A percentile compares a stretch with the other conserved stretches of the same genome.
Evolutionary conservation across 768 basidiomycete species (phyloP).

Genomic region (Trametes meyenii): DNA sequence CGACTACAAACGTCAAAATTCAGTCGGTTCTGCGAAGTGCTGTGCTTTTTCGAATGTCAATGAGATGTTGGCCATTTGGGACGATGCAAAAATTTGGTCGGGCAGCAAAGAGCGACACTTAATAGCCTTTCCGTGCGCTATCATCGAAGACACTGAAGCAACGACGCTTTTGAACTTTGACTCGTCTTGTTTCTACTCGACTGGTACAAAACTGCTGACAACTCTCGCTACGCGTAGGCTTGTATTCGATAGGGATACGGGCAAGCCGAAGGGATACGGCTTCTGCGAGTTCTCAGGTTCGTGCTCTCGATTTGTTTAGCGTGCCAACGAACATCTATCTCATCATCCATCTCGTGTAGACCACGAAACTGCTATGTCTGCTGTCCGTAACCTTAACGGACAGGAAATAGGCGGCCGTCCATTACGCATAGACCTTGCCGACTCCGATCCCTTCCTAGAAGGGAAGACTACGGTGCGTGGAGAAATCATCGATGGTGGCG

Average conservation of each 20-base stretch:
- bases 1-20: too few relatives aligned
- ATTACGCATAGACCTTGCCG: slow-evolving; percentile 91
- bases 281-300: slow-evolving; percentile 91
- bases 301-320: slow-evolving; percentile 30
- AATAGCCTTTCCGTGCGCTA: too few relatives aligned
- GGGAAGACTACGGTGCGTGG: slow-evolving; percentile 88
- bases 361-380: slow-evolving; percentile 93
- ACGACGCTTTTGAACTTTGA: background rate
- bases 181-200: background rate
- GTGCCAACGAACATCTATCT: background rate
- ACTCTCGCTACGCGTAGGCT: slow-evolving; percentile 49
- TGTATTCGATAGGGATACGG: slow-evolving; percentile 91
- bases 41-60: too few relatives aligned
- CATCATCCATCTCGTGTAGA: slow-evolving; percentile 56
- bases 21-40: too few relatives aligned
- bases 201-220: background rate
- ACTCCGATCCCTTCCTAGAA: slow-evolving; percentile 90
- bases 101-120: too few relatives aligned
- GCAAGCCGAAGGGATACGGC: slow-evolving; percentile 92
- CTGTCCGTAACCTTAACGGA: slow-evolving; percentile 94
- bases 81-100: too few relatives aligned
- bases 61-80: too few relatives aligned
- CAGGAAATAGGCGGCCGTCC: slow-evolving; percentile 91
- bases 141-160: too few relatives aligned
- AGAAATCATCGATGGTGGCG: slow-evolving; percentile 74